Evolutionary conservation across 441 rosid genomes (phyloP), one percentile per base, ranked within the genome.

Genomic region (Gossypium davidsonii): DNA sequence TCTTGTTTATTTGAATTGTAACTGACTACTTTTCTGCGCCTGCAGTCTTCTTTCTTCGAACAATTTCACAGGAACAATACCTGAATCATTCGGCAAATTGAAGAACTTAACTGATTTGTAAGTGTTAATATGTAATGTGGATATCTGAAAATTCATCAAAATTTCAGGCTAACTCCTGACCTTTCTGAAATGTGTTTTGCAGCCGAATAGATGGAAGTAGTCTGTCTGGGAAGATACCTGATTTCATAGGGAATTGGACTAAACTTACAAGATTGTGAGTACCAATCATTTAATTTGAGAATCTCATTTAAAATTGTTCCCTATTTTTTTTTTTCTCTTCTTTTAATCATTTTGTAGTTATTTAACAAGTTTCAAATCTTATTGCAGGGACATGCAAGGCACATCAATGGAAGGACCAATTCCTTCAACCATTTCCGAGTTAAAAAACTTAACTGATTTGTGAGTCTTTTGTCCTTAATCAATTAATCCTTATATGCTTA

Each of bases 371-470:
- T 7, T 44, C 14, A 17, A 37, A 68, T 71, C 11, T 20, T 25
- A 31, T 76, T 78, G 55, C 76, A 95, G 98, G 63, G 78, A 88
- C 80, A 68, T 87, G 79, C 96, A 95, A 74, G 98, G 99, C 44
- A 87, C 96, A 52, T 85, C 91, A 7, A 79, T 92, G 95, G 85
- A 84, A 75, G 99, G 98, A 28, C 96, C 98, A 14, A 84, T 93
- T 77, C 97, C 99, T 60, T 72, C 87, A 78, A 58, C 76, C 52
- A 73, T 91, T 68, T 89, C 97, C 39, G 70, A 46, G 64, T 76
- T 95, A 77, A 57, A 26, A 56, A 87, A 72, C 28, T 78, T 93
- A 71, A 18, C n/a, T 1, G 76, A 76, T 3, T 53, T 95, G 98
- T 95, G 81, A 87, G 94, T 48, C 72, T 25, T 25, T 5, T 10